Base-by-base conservation (phyloP, 148 eudicot species). In the Euryodendron excelsum region DNA sequence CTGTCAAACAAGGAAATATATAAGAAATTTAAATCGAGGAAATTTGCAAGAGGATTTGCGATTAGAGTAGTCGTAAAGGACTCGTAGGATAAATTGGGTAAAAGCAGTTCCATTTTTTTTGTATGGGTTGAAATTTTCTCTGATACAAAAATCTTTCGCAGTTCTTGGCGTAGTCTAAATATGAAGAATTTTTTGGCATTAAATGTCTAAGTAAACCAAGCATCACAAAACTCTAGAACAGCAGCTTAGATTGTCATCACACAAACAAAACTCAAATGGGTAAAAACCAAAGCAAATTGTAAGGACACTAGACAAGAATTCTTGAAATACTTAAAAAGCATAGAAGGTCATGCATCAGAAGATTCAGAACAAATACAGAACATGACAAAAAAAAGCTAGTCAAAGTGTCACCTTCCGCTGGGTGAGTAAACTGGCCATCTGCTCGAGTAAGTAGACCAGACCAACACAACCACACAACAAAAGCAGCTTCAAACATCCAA, bases 381-480 rank as follows among this genome's bases (percentile, higher is more conserved):
- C 6, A 33, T 55, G n/a, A 25, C n/a, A 39, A 53, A 12, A 48
- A 79, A 47, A 27, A 79, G 53, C 72, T 18, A 30, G 30, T 27
- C 20, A n/a, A 45, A 62, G 53, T 2, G 18, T 80, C 69, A 80
- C 83, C 79, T 80, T 80, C 83, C 2, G 23, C 76, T 1, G 83
- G 76, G 63, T 48, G 71, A 25, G 69, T 59, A 75, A 80, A 41
- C 73, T 80, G 79, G 48, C 70, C 75, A 31, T 48, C 52, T 59
- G 70, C 73, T 34, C 79, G 76, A 69, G 5, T 48, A 36, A 75
- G 44, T 41, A 75, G 69, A 58, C 65, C 59, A 68, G n/a, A 61
- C 28, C 78, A 75, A 30, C 69, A 41, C 28, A 75, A 21, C 70
- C 70, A 80, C 27, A 37, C 77, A 33, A 62, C 31, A 48, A 75